Evolutionary conservation across 768 basidiomycete species (phyloP).

Genomic region (Phaffia tasmanica): DNA sequence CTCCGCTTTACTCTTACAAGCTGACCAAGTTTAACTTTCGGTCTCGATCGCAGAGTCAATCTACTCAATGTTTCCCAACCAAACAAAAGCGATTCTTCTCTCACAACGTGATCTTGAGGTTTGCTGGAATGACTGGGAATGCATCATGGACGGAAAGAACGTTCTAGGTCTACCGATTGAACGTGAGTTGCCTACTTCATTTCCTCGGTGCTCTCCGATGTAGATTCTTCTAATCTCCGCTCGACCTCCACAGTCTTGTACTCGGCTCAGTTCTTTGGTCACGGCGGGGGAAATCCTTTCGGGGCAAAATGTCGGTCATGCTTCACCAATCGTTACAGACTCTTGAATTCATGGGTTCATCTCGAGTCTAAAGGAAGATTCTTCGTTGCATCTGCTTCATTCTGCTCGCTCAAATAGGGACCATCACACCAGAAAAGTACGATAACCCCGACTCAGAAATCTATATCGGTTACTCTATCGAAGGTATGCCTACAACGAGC

Average conservation of each 20-base stretch:
- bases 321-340: too few species aligned
- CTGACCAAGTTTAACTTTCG: too few species aligned
- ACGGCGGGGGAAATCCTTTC: background rate
- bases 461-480: conserved; percentile 5
- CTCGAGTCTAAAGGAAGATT: too few species aligned
- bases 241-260: background rate
- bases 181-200: background rate
- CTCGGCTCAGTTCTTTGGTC: conserved; percentile 5
- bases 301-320: background rate
- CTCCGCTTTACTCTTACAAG: background rate
- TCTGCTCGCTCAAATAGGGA: background rate
- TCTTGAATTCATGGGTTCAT: too few species aligned
- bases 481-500: background rate
- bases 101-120: background rate
- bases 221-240: background rate
- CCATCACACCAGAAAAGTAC: conserved; percentile 1
- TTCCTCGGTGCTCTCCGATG: background rate
- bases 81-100: background rate
- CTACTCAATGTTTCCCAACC: conserved; percentile 5
- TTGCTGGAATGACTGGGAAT: conserved; percentile 1
- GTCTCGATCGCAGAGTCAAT: background rate
- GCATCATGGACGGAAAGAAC: background rate
- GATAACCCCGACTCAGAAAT: background rate
- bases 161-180: conserved; percentile 3
- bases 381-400: background rate